These are phyloP conservation scores for Dactylellina cionopaga DNA, from an alignment of 2,329 filamentous ascomycete genomes.

Conservation along the genomic window DNA sequence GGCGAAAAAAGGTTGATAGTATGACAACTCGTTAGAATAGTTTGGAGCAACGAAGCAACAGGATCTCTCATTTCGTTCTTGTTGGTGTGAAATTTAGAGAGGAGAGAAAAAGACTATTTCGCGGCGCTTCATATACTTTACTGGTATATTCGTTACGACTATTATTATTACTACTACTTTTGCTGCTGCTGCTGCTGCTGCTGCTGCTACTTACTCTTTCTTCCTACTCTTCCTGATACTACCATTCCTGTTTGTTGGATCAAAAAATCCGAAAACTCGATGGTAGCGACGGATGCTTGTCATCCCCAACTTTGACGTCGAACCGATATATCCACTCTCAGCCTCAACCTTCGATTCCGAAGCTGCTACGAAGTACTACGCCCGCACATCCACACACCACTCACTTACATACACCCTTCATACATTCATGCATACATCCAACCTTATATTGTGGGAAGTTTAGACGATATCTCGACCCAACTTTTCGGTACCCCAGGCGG, in stretches of 20 bases:
- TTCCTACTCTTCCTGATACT: background rate
- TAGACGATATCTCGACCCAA: slow-evolving; percentile 34
- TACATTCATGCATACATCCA: slow-evolving; percentile 11
- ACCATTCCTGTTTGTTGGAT: background rate
- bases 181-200: too few relatives aligned
- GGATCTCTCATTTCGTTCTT: slow-evolving; percentile 9
- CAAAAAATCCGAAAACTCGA: slow-evolving; percentile 1
- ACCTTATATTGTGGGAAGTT: slow-evolving; percentile 28
- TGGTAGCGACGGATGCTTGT: slow-evolving; percentile 37
- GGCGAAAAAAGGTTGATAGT: too few relatives aligned
- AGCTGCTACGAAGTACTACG: too few relatives aligned
- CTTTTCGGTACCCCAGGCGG: slow-evolving; percentile 27
- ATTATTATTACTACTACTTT: too few relatives aligned
- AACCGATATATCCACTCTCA: background rate
- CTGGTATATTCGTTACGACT: too few relatives aligned
- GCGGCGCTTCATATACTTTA: too few relatives aligned
- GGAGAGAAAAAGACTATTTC: slow-evolving; percentile 8
- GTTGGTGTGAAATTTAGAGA: slow-evolving; percentile 41
- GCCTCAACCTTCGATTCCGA: background rate
- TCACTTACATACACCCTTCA: slow-evolving; percentile 13
- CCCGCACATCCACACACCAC: background rate
- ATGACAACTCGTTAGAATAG: slow-evolving; percentile 50
- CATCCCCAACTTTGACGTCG: slow-evolving; percentile 35
- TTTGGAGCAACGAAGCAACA: slow-evolving; percentile 45
- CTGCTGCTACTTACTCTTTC: too few relatives aligned